Conservation (phyloP, 2,329 filamentous ascomycete species). For the Penicillium sp. region DNA sequence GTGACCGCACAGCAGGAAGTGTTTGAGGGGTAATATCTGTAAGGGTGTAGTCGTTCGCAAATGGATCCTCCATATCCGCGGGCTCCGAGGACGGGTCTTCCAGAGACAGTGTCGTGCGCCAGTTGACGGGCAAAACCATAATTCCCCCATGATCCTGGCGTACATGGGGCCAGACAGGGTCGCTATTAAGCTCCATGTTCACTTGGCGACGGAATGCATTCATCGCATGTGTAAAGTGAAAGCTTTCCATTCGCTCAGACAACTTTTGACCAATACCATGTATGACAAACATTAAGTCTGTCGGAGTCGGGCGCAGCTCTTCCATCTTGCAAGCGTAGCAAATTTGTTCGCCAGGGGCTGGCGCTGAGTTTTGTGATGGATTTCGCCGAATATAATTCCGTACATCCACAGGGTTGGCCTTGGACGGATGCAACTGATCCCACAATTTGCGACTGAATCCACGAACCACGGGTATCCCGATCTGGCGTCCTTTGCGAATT, state of each 20-base stretch:
- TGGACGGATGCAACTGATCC: conserved; percentile 67
- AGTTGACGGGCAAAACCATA: conserved; percentile 94
- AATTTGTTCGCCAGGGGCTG: conserved; percentile 30
- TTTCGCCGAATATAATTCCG: conserved; percentile 43
- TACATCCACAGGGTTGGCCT: conserved; percentile 42
- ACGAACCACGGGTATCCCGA: conserved; percentile 84
- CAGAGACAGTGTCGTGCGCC: conserved; percentile 84
- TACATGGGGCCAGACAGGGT: conserved; percentile 71
- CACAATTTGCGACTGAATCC: conserved; percentile 80
- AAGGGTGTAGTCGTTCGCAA: conserved; percentile 64
- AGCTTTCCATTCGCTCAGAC: conserved; percentile 90
- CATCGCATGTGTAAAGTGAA: conserved; percentile 94
- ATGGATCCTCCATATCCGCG: conserved; percentile 52
- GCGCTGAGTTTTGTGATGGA: conserved; percentile 32
- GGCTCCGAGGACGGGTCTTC: conserved; percentile 70
- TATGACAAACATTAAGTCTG: conserved; percentile 84
- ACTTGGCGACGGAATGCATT: conserved; percentile 84
- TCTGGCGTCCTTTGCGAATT: conserved; percentile 76
- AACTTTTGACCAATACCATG: conserved; percentile 97
- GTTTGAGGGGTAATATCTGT: conserved; percentile 91
- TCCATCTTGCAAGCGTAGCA: conserved; percentile 62
- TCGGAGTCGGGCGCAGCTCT: conserved; percentile 67
- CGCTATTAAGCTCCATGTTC: conserved; percentile 76
- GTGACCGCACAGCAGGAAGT: conserved; percentile 85
- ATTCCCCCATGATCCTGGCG: conserved; percentile 79